These are phyloP conservation scores for Madurella fahalii DNA, from an alignment of 2,329 filamentous ascomycete genomes.

Conservation along the genomic window DNA sequence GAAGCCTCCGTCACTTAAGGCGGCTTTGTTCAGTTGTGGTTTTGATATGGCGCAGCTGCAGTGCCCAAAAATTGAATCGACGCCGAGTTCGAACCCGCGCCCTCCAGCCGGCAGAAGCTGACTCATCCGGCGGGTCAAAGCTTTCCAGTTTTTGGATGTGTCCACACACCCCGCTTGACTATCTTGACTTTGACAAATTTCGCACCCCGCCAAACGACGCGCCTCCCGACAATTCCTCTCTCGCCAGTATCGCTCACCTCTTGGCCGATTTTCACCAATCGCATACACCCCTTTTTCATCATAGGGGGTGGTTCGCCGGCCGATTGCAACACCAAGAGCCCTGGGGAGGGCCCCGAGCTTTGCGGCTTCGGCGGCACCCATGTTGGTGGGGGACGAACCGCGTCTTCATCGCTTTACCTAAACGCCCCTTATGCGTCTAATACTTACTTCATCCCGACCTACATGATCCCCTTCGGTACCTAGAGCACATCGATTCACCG, in stretches of 20 bases:
- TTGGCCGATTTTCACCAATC: slow-evolving; percentile 24
- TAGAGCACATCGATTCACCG: background rate
- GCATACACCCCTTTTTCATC: slow-evolving; percentile 20
- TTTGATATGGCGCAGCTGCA: background rate
- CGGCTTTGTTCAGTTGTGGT: background rate
- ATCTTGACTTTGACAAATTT: slow-evolving; percentile 17
- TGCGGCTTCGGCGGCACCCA: background rate
- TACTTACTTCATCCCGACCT: slow-evolving; percentile 1
- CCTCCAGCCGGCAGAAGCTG: slow-evolving; percentile 10
- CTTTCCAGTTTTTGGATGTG: slow-evolving; percentile 12
- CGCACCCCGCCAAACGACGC: slow-evolving; percentile 9
- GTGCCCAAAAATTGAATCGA: slow-evolving; percentile 6
- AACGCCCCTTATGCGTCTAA: background rate
- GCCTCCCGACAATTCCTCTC: slow-evolving; percentile 8
- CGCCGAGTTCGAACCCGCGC: slow-evolving; percentile 18
- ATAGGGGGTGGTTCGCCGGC: background rate
- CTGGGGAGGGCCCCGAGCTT: background rate
- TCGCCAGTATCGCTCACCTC: slow-evolving; percentile 24
- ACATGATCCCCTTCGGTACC: background rate
- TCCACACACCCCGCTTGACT: slow-evolving; percentile 25
- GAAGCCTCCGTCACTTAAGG: background rate
- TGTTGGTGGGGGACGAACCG: slow-evolving; percentile 15
- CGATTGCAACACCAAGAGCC: background rate
- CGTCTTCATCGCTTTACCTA: background rate
- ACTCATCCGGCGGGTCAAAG: slow-evolving; percentile 17